Conservation (phyloP, 2,329 filamentous ascomycete species). For the Claviceps digitariae region DNA sequence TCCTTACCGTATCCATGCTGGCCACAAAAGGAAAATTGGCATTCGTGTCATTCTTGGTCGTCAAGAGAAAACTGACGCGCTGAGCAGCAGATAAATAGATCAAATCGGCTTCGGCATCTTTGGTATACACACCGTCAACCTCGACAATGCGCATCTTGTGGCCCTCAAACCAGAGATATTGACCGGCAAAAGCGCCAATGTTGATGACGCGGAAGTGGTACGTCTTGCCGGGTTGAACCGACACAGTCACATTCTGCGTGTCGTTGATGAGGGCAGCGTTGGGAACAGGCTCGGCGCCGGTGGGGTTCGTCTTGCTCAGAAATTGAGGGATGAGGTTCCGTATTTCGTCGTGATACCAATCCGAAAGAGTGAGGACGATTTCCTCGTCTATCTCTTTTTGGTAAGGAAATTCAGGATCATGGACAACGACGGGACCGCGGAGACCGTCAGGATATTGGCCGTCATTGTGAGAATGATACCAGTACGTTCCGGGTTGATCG, state of each 20-base stretch:
- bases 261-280: slow-evolving; percentile 60
- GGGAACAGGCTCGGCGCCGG: slow-evolving; percentile 52
- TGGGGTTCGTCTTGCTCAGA: slow-evolving; percentile 40
- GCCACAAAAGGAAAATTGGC: slow-evolving; percentile 55
- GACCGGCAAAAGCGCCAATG: slow-evolving; percentile 56
- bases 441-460: slow-evolving; percentile 61
- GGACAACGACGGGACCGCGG: slow-evolving; percentile 48
- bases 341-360: slow-evolving; percentile 56
- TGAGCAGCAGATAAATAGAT: slow-evolving; percentile 58
- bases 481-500: slow-evolving; percentile 60
- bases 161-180: slow-evolving; percentile 54
- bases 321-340: slow-evolving; percentile 31
- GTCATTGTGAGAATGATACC: slow-evolving; percentile 60
- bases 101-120: slow-evolving; percentile 44
- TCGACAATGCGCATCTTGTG: slow-evolving; percentile 58
- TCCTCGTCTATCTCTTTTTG: slow-evolving; percentile 46
- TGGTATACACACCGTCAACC: slow-evolving; percentile 58
- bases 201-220: slow-evolving; percentile 63
- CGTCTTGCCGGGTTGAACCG: slow-evolving; percentile 52
- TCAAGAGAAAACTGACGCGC: slow-evolving; percentile 48
- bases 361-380: slow-evolving; percentile 49
- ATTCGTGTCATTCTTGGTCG: slow-evolving; percentile 45
- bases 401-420: slow-evolving; percentile 49
- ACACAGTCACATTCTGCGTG: slow-evolving; percentile 43
- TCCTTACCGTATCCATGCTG: slow-evolving; percentile 52